These are phyloP conservation scores for Aspergillus sclerotiicarbonarius DNA, from an alignment of 495 filamentous ascomycete species.

Conservation along the genomic window DNA sequence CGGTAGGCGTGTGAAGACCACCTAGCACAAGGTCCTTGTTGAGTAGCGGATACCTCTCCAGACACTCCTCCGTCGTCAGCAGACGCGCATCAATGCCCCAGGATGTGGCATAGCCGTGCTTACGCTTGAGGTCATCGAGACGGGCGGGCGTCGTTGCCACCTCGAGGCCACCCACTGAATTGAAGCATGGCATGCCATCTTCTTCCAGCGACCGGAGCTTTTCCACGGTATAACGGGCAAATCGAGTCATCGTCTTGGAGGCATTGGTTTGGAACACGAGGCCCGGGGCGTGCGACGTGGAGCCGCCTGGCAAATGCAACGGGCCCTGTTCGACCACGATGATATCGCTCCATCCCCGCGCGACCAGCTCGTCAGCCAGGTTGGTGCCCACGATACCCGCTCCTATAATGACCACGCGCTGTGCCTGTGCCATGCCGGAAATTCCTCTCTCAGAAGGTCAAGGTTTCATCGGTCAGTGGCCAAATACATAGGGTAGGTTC, in stretches of 20 bases:
- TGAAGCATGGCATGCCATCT: slow-evolving; percentile 45
- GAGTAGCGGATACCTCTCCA: slow-evolving; percentile 41
- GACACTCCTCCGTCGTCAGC: slow-evolving; percentile 42
- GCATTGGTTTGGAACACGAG: slow-evolving; percentile 51
- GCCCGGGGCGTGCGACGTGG: slow-evolving; percentile 52
- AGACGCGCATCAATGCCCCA: slow-evolving; percentile 48
- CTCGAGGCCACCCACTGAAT: slow-evolving; percentile 50
- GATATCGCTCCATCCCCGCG: slow-evolving; percentile 49
- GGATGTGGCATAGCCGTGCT: slow-evolving; percentile 47
- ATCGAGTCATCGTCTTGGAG: slow-evolving; percentile 49
- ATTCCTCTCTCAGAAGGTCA: no score
- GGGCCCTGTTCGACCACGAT: slow-evolving; percentile 56
- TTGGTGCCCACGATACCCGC: slow-evolving; percentile 55
- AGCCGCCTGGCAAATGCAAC: slow-evolving; percentile 49
- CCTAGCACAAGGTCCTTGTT: slow-evolving; percentile 46
- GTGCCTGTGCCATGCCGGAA: not conserved
- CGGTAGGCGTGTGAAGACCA: slow-evolving; percentile 48
- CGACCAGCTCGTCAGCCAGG: slow-evolving; percentile 51
- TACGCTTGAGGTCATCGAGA: slow-evolving; percentile 51
- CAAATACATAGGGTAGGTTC: no score
- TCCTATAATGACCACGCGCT: slow-evolving; percentile 50
- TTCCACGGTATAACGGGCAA: slow-evolving; percentile 49
- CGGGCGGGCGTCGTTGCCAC: slow-evolving; percentile 48
- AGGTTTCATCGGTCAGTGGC: no score
- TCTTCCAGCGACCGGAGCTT: slow-evolving; percentile 45